Evolutionary conservation across 2,329 filamentous ascomycete genomes (phyloP).

Genomic region (Fusarium oxysporum): DNA sequence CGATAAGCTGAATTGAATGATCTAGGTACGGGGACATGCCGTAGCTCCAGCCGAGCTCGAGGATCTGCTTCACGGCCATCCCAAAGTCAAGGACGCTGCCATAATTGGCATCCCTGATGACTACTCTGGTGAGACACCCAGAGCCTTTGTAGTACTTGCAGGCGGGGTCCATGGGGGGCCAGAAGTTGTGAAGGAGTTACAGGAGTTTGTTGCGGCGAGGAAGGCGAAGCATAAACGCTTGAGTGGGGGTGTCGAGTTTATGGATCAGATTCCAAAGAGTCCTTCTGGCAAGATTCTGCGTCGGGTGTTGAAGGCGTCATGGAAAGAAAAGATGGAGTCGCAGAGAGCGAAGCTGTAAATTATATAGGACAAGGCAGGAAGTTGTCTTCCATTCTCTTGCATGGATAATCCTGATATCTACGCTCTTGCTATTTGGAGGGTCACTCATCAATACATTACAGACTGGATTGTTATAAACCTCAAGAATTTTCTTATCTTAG

Average conservation of each 20-base stretch:
- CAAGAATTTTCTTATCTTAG: rapidly evolving
- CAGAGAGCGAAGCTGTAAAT: not conserved
- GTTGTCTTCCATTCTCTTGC: rapidly evolving
- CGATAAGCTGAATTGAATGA: not conserved
- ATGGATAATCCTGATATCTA: rapidly evolving
- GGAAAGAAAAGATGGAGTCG: not conserved
- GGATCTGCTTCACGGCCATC: not conserved
- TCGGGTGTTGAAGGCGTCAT: not conserved
- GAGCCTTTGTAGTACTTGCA: not conserved
- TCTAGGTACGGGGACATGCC: not conserved
- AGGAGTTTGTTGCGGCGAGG: not conserved
- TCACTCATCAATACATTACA: too few species aligned
- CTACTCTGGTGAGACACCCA: not conserved
- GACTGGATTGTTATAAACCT: rapidly evolving
- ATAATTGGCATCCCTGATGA: not conserved
- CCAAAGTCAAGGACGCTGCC: not conserved
- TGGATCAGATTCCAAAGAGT: not conserved
- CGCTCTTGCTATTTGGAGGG: rapidly evolving
- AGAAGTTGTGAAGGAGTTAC: not conserved
- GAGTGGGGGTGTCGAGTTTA: not conserved
- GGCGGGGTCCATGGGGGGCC: rapidly evolving
- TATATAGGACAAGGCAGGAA: rapidly evolving
- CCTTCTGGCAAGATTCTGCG: not conserved
- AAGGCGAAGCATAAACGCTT: not conserved
- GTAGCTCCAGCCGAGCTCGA: not conserved